Evolutionary conservation across 305 asterid genomes (phyloP).

Genomic region (Fraxinus baroniana): DNA sequence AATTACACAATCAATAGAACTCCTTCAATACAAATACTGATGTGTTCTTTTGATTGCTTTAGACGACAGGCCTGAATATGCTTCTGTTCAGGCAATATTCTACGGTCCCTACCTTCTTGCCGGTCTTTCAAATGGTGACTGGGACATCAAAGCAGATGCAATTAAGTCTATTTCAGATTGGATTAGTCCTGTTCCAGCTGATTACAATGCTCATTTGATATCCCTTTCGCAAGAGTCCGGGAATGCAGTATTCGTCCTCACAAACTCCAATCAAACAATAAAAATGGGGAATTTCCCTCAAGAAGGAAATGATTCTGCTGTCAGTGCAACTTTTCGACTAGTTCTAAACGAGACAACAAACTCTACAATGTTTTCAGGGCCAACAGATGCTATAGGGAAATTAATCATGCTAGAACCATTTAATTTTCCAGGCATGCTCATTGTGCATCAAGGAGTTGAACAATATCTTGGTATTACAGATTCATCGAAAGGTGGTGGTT

Average conservation of each 20-base stretch:
- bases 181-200: slow-evolving; percentile 56
- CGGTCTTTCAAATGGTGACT: slow-evolving; percentile 63
- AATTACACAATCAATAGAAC: not conserved
- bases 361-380: slow-evolving; percentile 20
- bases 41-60: slow-evolving; percentile 10
- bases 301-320: slow-evolving; percentile 53
- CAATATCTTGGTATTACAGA: slow-evolving; percentile 33
- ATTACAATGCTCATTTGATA: slow-evolving; percentile 48
- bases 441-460: slow-evolving; percentile 48
- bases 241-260: slow-evolving; percentile 25
- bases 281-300: slow-evolving; percentile 43
- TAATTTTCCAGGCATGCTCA: slow-evolving; percentile 50
- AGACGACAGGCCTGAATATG: slow-evolving; percentile 70
- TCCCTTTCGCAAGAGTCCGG: slow-evolving; percentile 55
- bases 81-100: slow-evolving; percentile 63
- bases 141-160: slow-evolving; percentile 50
- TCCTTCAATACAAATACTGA: not conserved
- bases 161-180: slow-evolving; percentile 45
- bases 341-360: slow-evolving; percentile 18
- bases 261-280: slow-evolving; percentile 38
- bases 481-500: slow-evolving; percentile 25
- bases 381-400: slow-evolving; percentile 39
- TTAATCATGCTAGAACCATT: slow-evolving; percentile 62
- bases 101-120: slow-evolving; percentile 91
- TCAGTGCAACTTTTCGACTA: slow-evolving; percentile 59